Percentiles rank a stretch among this genome's conserved stretches.
These are phyloP conservation scores for Acanthamoeba sp. DNA, from an alignment of 208 protist species.

Conservation along the genomic window DNA sequence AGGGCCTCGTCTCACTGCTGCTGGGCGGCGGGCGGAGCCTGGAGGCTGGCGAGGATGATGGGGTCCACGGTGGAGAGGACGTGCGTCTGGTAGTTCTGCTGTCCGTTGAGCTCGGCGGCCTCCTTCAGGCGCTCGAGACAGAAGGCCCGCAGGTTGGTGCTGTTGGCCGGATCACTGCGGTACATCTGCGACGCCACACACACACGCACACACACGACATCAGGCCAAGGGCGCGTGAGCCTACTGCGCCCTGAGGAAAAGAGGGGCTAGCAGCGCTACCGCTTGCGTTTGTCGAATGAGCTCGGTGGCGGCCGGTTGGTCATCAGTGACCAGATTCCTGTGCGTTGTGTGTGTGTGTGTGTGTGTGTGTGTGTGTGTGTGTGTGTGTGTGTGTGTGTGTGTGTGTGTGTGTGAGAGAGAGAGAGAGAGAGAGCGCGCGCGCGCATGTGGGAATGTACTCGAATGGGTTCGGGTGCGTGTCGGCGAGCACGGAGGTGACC, in stretches of 20 bases:
- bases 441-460: conserved; percentile 14
- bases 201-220: neutral
- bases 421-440: too few relatives aligned
- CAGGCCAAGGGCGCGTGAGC: neutral
- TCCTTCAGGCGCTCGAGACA: conserved; percentile 58
- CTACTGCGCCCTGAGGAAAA: neutral
- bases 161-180: neutral
- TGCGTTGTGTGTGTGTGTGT: neutral
- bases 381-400: too few relatives aligned
- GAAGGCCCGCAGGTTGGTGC: conserved; percentile 40
- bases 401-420: too few relatives aligned
- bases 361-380: neutral
- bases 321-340: conserved; percentile 60
- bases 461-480: conserved; percentile 15
- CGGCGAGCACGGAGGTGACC: conserved; percentile 20
- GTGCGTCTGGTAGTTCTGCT: conserved; percentile 63
- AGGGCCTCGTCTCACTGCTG: too few relatives aligned
- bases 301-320: conserved; percentile 18
- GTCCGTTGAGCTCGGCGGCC: conserved; percentile 36
- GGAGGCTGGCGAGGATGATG: conserved; percentile 42
- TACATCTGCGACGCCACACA: conserved; percentile 6
- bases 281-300: conserved; percentile 73
- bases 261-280: neutral
- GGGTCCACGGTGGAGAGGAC: conserved; percentile 56
- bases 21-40: neutral